These are phyloP conservation scores for Pichia kudriavzevii DNA, from an alignment of 1,139 yeast species.

Conservation along the genomic window DNA sequence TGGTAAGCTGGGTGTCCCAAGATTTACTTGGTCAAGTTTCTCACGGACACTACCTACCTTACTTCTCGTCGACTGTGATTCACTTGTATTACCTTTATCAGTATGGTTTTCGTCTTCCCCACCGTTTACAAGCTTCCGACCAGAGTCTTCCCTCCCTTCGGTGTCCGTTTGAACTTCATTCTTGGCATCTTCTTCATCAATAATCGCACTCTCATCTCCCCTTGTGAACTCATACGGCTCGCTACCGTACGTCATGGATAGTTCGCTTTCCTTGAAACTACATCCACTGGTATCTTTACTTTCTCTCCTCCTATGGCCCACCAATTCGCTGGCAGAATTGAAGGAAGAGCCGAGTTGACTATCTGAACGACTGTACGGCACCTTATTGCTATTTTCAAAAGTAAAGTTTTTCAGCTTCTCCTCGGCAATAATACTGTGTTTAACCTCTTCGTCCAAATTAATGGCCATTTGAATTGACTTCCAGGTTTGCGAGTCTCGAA, in stretches of 20 bases:
- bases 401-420: conserved; percentile 7
- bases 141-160: conserved; percentile 1
- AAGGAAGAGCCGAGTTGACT: conserved; percentile 19
- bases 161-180: too few species aligned
- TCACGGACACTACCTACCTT: too few species aligned
- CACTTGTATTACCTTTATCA: too few species aligned
- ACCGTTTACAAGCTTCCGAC: background rate
- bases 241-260: conserved; percentile 7
- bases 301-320: too few species aligned
- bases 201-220: conserved; percentile 26
- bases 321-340: conserved; percentile 17
- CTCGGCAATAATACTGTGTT: conserved; percentile 6
- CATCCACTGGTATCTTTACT: conserved; percentile 1
- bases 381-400: conserved; percentile 5
- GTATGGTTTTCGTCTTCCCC: conserved; percentile 1
- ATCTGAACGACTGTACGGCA: conserved; percentile 8
- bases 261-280: too few species aligned
- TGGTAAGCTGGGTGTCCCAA: too few species aligned
- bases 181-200: conserved; percentile 29
- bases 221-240: background rate
- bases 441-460: conserved; percentile 32
- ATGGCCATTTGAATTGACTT: conserved; percentile 51
- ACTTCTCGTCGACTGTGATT: too few species aligned
- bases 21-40: too few species aligned
- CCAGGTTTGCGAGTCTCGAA: conserved; percentile 67